Base-by-base conservation (phyloP, 345 rosid genomes). In the Brassica carinata region DNA sequence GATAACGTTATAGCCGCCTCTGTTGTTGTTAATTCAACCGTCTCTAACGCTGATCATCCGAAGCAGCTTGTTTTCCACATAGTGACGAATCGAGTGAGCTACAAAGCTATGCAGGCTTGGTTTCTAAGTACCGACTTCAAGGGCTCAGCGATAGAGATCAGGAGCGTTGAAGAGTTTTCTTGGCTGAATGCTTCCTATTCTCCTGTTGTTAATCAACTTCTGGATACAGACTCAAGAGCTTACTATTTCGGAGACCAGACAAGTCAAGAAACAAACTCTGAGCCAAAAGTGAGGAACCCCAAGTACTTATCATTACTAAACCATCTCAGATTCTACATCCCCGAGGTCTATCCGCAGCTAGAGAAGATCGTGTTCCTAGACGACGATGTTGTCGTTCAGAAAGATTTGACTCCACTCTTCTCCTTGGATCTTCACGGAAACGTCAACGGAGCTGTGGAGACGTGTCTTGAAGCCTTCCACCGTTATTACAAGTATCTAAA, bases 401-500 rank as follows among this genome's bases (percentile, higher is more conserved):
- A 93, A 85, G 99, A 95, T 83, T 84, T 95, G 83, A 93, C 96
- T 11, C 89, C 90, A 8, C 94, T 95, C 69, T 91, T 95, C 85
- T 90, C 94, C n/a, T 74, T 95, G 90, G 96, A 96, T 86, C 84
- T 95, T 70, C 99, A 95, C 31, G 97, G 96, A 72, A 90, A 95
- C 76, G 99, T 95, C 48, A 95, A 92, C 79, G 99, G 99, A 85
- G 99, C 97, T 23, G 99, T 95, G 75, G 99, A 95, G 83, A 96
- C 98, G 51, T 96, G 99, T 82, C 98, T 96, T 5, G 98, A 96
- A 84, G 90, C 95, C 77, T 92, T 86, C 85, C 99, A 96, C 88
- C 94, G 99, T 8, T 92, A 85, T 75, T 91, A 94, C 86, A 96
- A 92, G 92, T 94, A 93, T 85, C 91, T 94, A 38, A 96, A 96